Percentiles rank a stretch among this genome's conserved stretches.
phyloP scores from a whole-genome alignment of 305 asterid species.

The Lippia alba region DNA sequence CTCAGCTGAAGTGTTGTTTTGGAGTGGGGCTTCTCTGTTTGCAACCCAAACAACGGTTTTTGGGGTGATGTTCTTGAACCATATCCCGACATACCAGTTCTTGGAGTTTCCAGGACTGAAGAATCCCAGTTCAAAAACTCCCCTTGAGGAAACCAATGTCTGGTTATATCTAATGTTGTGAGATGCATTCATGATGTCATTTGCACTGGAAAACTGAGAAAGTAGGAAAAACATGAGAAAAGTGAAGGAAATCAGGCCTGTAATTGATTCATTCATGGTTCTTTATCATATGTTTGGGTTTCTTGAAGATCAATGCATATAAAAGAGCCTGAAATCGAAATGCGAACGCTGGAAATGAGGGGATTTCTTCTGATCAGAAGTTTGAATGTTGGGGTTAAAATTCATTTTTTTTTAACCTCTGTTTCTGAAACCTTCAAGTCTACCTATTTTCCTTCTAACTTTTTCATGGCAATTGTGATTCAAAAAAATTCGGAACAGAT shows the following conservation, averaged over 20 bases:
- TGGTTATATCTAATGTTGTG: constrained; percentile 26
- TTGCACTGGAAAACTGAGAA: constrained; percentile 16
- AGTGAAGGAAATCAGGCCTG: not conserved
- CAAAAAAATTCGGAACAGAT: no score
- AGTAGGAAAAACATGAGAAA: not conserved
- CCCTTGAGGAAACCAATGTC: constrained; percentile 34
- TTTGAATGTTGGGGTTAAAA: no score
- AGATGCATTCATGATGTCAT: constrained; percentile 12
- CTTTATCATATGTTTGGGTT: no score
- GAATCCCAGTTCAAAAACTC: constrained; percentile 38
- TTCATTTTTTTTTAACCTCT: no score
- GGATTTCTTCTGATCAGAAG: no score
- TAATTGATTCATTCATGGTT: no score
- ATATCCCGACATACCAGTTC: constrained; percentile 38
- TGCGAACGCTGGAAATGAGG: not conserved
- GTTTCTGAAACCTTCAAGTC: no score
- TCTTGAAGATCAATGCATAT: no score
- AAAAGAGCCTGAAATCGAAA: no score
- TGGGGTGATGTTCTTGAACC: constrained; percentile 31
- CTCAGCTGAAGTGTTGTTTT: not conserved
- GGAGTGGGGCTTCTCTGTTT: not conserved
- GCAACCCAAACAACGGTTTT: constrained; percentile 24
- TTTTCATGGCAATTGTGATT: no score
- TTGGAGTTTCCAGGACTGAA: constrained; percentile 35
- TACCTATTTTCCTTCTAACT: no score